Percentiles rank a stretch among this genome's conserved stretches.
These are phyloP conservation scores for Infundibulicybe gibba DNA, from an alignment of 768 basidiomycete genomes.

Conservation along the genomic window DNA sequence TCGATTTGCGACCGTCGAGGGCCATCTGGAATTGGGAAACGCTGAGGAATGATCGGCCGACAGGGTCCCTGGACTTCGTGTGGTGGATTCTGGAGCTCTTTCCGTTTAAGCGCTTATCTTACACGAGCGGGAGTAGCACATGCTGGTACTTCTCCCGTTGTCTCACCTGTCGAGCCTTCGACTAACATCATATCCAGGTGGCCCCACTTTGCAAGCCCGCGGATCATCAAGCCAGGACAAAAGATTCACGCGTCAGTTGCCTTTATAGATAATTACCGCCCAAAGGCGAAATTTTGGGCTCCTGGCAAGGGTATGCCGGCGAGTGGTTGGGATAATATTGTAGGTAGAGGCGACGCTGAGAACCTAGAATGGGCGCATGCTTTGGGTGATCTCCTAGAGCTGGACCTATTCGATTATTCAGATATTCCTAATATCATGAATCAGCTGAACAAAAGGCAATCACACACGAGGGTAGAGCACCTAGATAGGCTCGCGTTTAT, in stretches of 20 bases:
- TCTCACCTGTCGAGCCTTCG: no score
- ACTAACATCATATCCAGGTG: no score
- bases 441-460: no score
- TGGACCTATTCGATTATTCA: constrained; percentile 8
- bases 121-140: no score
- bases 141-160: no score
- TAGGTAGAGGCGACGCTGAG: not conserved
- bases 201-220: not conserved
- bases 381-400: constrained; percentile 3
- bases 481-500: no score
- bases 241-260: constrained; percentile 1
- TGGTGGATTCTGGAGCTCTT: no score
- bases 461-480: no score
- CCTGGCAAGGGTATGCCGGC: not conserved
- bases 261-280: constrained; percentile 2
- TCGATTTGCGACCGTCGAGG: constrained; percentile 5
- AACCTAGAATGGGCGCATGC: constrained; percentile 6
- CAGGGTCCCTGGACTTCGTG: not conserved
- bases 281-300: constrained; percentile 4
- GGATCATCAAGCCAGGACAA: not conserved
- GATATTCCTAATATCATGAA: no score
- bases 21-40: constrained; percentile 4
- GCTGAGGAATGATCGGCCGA: not conserved
- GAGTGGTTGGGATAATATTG: no score
- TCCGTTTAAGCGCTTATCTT: no score